These are phyloP conservation scores for Chytriomyces sp. DNA, from an alignment of 192 early-diverging fungal genomes.

Conservation along the genomic window DNA sequence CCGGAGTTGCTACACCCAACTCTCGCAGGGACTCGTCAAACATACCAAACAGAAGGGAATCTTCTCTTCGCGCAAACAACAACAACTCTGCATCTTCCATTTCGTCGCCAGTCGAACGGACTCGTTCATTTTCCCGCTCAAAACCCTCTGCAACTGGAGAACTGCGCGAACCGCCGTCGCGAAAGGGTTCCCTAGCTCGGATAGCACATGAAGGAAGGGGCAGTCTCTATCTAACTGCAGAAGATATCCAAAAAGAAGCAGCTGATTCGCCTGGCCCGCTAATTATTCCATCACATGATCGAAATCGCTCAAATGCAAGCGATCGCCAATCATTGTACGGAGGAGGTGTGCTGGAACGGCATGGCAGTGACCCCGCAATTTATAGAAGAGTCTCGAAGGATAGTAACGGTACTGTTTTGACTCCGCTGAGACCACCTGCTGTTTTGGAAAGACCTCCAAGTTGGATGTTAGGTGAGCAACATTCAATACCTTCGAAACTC, in stretches of 20 bases:
- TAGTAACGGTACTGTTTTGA: neutral
- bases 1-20: neutral
- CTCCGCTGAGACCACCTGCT: slow-evolving; percentile 3
- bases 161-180: neutral
- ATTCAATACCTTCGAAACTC: neutral
- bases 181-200: neutral
- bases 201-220: neutral
- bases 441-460: slow-evolving; percentile 17
- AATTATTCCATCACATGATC: neutral
- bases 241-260: neutral
- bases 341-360: neutral
- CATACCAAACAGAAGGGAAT: too few relatives aligned
- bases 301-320: neutral
- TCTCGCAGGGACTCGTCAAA: neutral
- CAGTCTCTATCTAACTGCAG: neutral
- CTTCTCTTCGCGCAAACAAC: too few relatives aligned
- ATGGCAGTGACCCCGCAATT: neutral
- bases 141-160: neutral
- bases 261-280: neutral
- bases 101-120: neutral
- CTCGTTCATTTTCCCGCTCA: neutral
- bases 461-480: slow-evolving; percentile 20
- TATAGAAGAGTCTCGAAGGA: neutral
- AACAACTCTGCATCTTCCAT: too few relatives aligned
- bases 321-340: neutral